Percentiles rank a stretch among this genome's conserved stretches.
Conservation (phyloP, 495 filamentous ascomycete genomes). For the Penicillium angulare region DNA sequence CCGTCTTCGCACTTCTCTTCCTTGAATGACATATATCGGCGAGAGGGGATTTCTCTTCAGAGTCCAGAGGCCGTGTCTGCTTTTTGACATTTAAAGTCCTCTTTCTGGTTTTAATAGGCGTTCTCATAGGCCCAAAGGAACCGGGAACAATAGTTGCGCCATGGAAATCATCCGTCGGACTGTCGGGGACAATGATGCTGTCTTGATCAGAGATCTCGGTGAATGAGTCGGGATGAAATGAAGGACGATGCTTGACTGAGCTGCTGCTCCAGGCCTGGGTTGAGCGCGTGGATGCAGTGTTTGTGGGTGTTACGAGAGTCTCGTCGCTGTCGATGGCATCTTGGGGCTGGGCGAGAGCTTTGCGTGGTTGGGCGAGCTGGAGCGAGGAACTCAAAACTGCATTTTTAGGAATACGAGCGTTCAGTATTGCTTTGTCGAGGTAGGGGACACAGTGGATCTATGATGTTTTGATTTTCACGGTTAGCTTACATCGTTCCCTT, state of each 20-base stretch:
- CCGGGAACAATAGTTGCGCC: not conserved
- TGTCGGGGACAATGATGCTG: not conserved
- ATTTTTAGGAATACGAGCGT: not conserved
- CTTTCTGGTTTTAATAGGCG: not conserved
- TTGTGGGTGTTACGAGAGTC: not conserved
- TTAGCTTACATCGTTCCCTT: not conserved
- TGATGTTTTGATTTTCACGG: not conserved
- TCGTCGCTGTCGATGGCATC: not conserved
- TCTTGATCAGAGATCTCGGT: not conserved
- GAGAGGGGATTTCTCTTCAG: not conserved
- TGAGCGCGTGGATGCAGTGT: no score
- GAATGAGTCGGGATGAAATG: not conserved
- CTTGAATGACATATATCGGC: conserved; percentile 3
- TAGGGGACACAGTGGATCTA: not conserved
- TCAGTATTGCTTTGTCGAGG: not conserved
- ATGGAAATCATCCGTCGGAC: not conserved
- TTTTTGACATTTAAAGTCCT: not conserved
- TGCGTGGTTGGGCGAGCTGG: not conserved
- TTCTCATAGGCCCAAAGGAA: no score
- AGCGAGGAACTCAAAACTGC: not conserved
- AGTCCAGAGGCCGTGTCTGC: not conserved
- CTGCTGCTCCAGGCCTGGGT: not conserved
- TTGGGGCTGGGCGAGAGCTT: not conserved
- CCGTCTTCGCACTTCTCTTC: conserved; percentile 28
- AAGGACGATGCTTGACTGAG: not conserved